phyloP scores from a whole-genome alignment of 2,329 filamentous ascomycete species.

The Blastomyces emzantsi region DNA sequence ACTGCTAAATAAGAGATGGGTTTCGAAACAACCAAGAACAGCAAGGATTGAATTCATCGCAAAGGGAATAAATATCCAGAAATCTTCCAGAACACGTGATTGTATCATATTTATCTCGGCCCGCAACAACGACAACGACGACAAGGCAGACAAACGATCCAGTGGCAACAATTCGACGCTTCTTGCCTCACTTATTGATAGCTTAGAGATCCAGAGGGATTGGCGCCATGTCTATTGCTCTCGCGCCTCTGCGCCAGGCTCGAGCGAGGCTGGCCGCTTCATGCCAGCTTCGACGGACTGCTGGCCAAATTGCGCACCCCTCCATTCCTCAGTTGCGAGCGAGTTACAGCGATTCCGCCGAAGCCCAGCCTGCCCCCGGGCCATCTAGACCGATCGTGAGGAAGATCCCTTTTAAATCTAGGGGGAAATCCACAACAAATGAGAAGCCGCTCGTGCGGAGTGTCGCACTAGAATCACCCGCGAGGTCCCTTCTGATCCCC shows the following conservation, averaged over 20 bases:
- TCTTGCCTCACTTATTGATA: not conserved
- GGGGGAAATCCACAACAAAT: not conserved
- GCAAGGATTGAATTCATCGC: not conserved
- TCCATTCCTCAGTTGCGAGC: slow-evolving; percentile 1
- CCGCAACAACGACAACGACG: not conserved
- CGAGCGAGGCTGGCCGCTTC: slow-evolving; percentile 2
- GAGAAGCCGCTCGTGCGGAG: not conserved
- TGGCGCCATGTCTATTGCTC: slow-evolving; percentile 2
- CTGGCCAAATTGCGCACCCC: not conserved
- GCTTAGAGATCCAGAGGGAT: not conserved
- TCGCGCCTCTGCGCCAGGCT: slow-evolving; percentile 5
- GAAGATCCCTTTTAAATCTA: not conserved
- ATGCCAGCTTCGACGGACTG: not conserved
- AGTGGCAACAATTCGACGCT: not conserved
- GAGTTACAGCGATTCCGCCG: not conserved
- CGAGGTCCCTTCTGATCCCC: not conserved
- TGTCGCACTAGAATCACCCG: not conserved
- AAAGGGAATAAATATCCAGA: not conserved
- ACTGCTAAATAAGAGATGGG: not conserved
- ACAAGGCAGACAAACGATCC: not conserved
- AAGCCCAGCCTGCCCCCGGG: not conserved
- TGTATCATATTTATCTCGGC: too few species aligned
- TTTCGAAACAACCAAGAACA: not conserved
- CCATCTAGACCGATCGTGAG: not conserved
- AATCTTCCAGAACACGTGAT: not conserved